These are phyloP conservation scores for Botryotinia convoluta DNA, from an alignment of 2,329 filamentous ascomycete genomes.

Conservation along the genomic window DNA sequence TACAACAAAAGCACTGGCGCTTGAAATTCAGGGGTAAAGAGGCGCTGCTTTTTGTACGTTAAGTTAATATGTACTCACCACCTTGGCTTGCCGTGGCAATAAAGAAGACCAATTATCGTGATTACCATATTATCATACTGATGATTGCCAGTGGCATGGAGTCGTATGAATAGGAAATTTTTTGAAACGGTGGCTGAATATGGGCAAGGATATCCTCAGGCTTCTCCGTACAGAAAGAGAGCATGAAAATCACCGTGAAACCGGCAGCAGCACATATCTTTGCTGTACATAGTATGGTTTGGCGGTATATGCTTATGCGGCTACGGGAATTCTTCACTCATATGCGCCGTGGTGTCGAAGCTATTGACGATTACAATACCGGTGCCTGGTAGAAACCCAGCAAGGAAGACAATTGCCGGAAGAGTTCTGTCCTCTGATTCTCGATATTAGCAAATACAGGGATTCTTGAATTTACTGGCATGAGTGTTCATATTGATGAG, in stretches of 20 bases:
- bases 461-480: neutral
- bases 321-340: neutral
- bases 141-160: neutral
- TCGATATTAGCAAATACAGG: neutral
- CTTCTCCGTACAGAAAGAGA: neutral
- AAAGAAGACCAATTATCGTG: neutral
- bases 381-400: neutral
- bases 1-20: neutral
- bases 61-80: neutral
- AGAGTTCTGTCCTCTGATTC: neutral
- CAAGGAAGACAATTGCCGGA: neutral
- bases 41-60: neutral
- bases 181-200: neutral
- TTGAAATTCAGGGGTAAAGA: neutral
- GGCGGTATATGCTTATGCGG: neutral
- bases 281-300: neutral
- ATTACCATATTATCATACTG: neutral
- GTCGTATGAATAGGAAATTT: neutral
- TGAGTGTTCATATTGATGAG: neutral
- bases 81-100: neutral
- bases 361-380: neutral
- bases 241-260: neutral
- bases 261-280: neutral
- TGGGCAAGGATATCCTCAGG: neutral
- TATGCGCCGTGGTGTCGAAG: neutral